A percentile compares a stretch with the other conserved stretches of the same genome.
These are phyloP conservation scores for Arabidopsis hybrid DNA, from an alignment of 441 rosid species.

Conservation along the genomic window DNA sequence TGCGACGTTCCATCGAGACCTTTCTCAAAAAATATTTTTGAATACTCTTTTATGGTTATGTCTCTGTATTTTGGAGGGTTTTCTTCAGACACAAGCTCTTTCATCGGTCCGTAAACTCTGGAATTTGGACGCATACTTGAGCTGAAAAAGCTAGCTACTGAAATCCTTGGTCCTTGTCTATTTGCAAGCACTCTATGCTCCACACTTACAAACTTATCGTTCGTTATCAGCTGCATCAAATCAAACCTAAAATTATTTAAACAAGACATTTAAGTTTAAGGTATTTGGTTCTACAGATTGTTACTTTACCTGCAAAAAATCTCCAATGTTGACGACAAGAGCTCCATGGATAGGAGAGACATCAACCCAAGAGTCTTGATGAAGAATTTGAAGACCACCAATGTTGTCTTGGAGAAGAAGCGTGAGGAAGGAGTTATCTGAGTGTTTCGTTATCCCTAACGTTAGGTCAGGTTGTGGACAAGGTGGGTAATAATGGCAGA, in stretches of 20 bases:
- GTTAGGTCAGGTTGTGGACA: constrained; percentile 43
- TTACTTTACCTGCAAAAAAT: constrained; percentile 37
- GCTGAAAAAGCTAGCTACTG: constrained; percentile 61
- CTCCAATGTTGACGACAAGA: constrained; percentile 39
- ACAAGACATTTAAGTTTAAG: not conserved
- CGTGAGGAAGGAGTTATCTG: constrained; percentile 41
- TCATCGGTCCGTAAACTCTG: constrained; percentile 55
- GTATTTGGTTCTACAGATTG: not conserved
- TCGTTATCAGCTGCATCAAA: constrained; percentile 54
- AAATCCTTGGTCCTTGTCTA: constrained; percentile 53
- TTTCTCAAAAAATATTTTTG: constrained; percentile 34
- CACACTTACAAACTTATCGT: constrained; percentile 60
- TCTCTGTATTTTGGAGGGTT: constrained; percentile 62
- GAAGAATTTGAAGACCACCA: constrained; percentile 43
- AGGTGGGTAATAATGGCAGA: constrained; percentile 40
- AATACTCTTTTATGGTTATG: constrained; percentile 45
- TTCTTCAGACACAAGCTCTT: constrained; percentile 60
- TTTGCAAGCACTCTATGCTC: constrained; percentile 66
- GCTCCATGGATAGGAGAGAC: constrained; percentile 26
- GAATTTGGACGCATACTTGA: constrained; percentile 14
- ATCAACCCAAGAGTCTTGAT: constrained; percentile 36
- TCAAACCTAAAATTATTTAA: not conserved
- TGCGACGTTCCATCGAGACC: constrained; percentile 58
- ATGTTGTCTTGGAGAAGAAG: constrained; percentile 41
- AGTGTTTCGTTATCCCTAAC: constrained; percentile 35